Evolutionary conservation across 352 stramenopile species (phyloP), one percentile per base, ranked within the genome.

Genomic region (Phytophthora pini): DNA sequence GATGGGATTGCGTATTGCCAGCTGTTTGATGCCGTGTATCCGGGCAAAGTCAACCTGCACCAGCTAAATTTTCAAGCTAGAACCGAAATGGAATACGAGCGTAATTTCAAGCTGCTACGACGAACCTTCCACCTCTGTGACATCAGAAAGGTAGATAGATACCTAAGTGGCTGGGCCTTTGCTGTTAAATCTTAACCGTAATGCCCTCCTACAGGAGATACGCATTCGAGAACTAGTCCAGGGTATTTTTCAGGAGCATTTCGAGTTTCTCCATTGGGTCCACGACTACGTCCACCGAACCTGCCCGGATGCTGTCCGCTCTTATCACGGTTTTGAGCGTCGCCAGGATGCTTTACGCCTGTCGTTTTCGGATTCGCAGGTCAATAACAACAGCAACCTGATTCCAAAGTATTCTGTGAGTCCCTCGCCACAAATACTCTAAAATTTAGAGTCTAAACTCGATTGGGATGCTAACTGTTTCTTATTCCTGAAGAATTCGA

Each of bases 1-100:
- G 85, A 93, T 56, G 85, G 85, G 13, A 91, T 93, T 51, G 85
- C 81, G 26, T 93, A 93, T 52, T 93, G 85, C 49, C 83, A 92
- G 39, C 70, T 92, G 20, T 87, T 93, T 48, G 82, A 91, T 44
- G 75, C 79, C 4, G 56, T 93, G 20, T 88, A 89, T 41, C 81
- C 85, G 0, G 81, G 79, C 58, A 92, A 93, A 77, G 69, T 88
- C 22, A 75, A 64, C 4, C 53, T 93, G 22, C 59, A 79, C 34
- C 70, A 89, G 1, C 62, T 93, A 4, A 86, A 82, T 51, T 92
- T 92, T 55, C 72, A 84, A 7, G 79, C 81, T 20, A 69, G 74
- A 48, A 78, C 69, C 4, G 61, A 77, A 13, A 69, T 54, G 27
- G 83, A 92, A 26, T 90, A 66, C 41, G 85, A 93, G 51, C 77